Evolutionary conservation across 2,329 filamentous ascomycete genomes (phyloP).

Genomic region (Fusarium clavum): DNA sequence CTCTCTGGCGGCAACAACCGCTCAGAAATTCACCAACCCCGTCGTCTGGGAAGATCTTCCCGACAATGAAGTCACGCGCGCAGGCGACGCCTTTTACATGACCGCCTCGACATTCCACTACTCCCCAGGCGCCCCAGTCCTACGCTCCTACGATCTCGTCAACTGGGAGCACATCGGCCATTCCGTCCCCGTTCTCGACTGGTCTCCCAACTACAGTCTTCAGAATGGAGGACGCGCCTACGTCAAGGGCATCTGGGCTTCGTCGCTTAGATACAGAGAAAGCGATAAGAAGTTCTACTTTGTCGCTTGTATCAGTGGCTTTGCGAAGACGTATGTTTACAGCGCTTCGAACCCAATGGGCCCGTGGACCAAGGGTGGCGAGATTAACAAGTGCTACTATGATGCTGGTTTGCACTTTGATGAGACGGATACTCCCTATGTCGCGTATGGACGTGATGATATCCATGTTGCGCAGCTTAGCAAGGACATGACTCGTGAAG

Average conservation of each 20-base stretch:
- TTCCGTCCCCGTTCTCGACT: slow-evolving; percentile 49
- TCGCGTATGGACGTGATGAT: slow-evolving; percentile 61
- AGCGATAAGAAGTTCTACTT: slow-evolving; percentile 34
- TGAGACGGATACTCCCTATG: slow-evolving; percentile 67
- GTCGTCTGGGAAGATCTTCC: slow-evolving; percentile 63
- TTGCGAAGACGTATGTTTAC: slow-evolving; percentile 63
- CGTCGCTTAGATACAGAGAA: slow-evolving; percentile 38
- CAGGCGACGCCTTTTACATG: slow-evolving; percentile 64
- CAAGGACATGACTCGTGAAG: slow-evolving; percentile 47
- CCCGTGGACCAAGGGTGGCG: slow-evolving; percentile 56
- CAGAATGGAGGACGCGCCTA: slow-evolving; percentile 59
- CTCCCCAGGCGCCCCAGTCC: slow-evolving; percentile 66
- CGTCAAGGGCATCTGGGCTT: slow-evolving; percentile 67
- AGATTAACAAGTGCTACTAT: slow-evolving; percentile 66
- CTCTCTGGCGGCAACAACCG: not conserved
- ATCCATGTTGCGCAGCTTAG: slow-evolving; percentile 64
- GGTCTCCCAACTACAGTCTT: slow-evolving; percentile 27
- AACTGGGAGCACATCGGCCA: slow-evolving; percentile 62
- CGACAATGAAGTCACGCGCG: slow-evolving; percentile 65
- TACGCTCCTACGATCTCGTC: slow-evolving; percentile 65
- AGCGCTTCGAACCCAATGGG: slow-evolving; percentile 57
- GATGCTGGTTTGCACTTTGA: slow-evolving; percentile 66
- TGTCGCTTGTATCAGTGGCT: slow-evolving; percentile 55
- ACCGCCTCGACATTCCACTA: slow-evolving; percentile 67
- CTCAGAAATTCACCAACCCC: slow-evolving; percentile 14